Evolutionary conservation across 164 flowering plant genomes (phyloP), one percentile per base, ranked within the genome.

Genomic region (Pachysandra terminalis): DNA sequence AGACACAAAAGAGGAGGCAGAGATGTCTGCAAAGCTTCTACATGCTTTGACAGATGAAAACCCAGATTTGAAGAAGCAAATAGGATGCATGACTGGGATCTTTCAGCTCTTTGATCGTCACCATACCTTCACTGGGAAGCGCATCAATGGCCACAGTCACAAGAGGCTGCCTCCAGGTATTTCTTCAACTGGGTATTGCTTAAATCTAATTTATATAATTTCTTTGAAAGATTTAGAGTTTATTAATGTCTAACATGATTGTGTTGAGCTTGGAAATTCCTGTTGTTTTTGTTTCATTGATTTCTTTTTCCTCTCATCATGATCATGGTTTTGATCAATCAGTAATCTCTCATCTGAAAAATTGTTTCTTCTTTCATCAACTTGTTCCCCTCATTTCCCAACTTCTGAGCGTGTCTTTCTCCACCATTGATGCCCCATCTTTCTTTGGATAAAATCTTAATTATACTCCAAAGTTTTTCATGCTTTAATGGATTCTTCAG

Each of bases 61-160:
- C 58, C 77, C 81, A 58, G 85, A 82, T 67, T 70, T 82, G 74
- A 76, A 77, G 55, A 82, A 80, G 70, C 85, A 82, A 64, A 79
- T 82, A 26, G 83, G 85, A n/a, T 82, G 85, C 68, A 82, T 82
- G 85, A 79, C 76, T 66, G 85, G 85, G 64, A 79, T 82, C 26
- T 80, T 82, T 62, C 85, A 79, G 75, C 62, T 82, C 54, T 82
- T 82, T 26, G 91, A 87, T 70, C 89, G 97, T 58, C 86, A 81
- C 61, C 85, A 87, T 74, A 75, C 85, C 53, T 65, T 85, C 40
- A 61, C 75, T 13, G 73, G 80, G 61, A 81, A 82, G 55, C 80
- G 88, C 28, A 54, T 76, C n/a, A 67, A 63, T 48, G 61, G 77
- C 71, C 75, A 68, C 55, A 71, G 63, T 69, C 85, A 71, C 26